phyloP scores from a whole-genome alignment of 768 basidiomycete species.

The Arthromyces matolae region DNA sequence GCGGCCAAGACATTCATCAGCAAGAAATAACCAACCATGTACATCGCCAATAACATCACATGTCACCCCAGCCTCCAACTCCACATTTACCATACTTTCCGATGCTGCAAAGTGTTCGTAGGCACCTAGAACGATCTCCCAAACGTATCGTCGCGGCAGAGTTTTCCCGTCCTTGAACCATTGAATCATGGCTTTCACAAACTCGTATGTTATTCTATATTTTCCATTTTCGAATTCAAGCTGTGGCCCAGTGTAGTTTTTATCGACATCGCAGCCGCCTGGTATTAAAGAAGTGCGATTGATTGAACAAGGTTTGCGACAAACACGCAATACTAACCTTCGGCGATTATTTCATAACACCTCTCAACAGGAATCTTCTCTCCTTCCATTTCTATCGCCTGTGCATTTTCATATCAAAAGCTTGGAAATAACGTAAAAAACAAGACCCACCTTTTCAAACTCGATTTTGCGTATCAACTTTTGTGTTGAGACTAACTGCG shows the following conservation, averaged over 20 bases:
- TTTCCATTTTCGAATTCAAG: constrained; percentile 60
- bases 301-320: background rate
- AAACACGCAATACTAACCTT: constrained; percentile 45
- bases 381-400: constrained; percentile 93
- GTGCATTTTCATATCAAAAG: too few relatives aligned
- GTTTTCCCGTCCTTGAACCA: constrained; percentile 95
- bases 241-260: constrained; percentile 69
- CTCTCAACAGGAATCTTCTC: constrained; percentile 75
- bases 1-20: background rate
- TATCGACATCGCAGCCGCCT: constrained; percentile 82
- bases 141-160: constrained; percentile 84
- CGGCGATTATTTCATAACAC: constrained; percentile 73
- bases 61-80: constrained; percentile 71
- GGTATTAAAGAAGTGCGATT: background rate
- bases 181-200: constrained; percentile 80
- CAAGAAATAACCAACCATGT: constrained; percentile 55
- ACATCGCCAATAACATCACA: constrained; percentile 96
- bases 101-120: constrained; percentile 72
- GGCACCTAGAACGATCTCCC: constrained; percentile 93
- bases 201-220: constrained; percentile 71
- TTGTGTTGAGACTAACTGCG: constrained; percentile 83
- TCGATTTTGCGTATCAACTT: constrained; percentile 88
- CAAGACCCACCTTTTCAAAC: constrained; percentile 75
- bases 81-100: constrained; percentile 75
- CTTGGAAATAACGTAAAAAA: background rate